phyloP scores from a whole-genome alignment of 2,329 filamentous ascomycete species.

The Colletotrichum theobromicola region DNA sequence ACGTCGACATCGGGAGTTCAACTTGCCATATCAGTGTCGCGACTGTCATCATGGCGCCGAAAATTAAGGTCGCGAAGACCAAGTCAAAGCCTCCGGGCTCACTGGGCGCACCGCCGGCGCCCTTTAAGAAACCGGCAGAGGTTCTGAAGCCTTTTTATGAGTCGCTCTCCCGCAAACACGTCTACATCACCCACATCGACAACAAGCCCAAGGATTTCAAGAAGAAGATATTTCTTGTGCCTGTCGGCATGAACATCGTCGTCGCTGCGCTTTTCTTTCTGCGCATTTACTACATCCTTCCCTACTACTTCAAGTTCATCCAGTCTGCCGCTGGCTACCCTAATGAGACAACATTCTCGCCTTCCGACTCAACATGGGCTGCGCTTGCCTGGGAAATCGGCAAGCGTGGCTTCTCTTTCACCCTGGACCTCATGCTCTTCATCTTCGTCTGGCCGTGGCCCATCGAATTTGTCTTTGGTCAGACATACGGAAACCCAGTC shows the following conservation, averaged over 20 bases:
- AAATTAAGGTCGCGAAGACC: slow-evolving; percentile 32
- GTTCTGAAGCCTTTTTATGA: slow-evolving; percentile 70
- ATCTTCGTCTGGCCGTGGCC: slow-evolving; percentile 77
- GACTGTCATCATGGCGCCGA: slow-evolving; percentile 30
- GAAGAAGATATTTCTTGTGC: slow-evolving; percentile 81
- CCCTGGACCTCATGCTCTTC: slow-evolving; percentile 75
- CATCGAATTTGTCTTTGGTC: slow-evolving; percentile 71
- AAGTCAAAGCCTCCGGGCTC: slow-evolving; percentile 33
- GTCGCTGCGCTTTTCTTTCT: slow-evolving; percentile 69
- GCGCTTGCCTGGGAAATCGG: slow-evolving; percentile 62
- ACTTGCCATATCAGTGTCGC: not conserved
- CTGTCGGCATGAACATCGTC: slow-evolving; percentile 75
- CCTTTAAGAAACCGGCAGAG: slow-evolving; percentile 71
- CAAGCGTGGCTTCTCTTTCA: slow-evolving; percentile 68
- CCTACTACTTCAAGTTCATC: slow-evolving; percentile 75
- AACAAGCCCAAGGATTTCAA: slow-evolving; percentile 73
- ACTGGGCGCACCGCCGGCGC: slow-evolving; percentile 54
- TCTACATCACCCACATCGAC: slow-evolving; percentile 90
- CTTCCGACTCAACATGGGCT: slow-evolving; percentile 58
- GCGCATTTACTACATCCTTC: slow-evolving; percentile 71
- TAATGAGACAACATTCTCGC: slow-evolving; percentile 71
- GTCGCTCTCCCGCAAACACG: slow-evolving; percentile 68
- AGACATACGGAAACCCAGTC: slow-evolving; percentile 63
- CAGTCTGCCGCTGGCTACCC: slow-evolving; percentile 68
- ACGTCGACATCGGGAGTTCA: not conserved